These are phyloP conservation scores for Scutellaria barbata DNA, from an alignment of 257 asterid genomes.

Conservation along the genomic window DNA sequence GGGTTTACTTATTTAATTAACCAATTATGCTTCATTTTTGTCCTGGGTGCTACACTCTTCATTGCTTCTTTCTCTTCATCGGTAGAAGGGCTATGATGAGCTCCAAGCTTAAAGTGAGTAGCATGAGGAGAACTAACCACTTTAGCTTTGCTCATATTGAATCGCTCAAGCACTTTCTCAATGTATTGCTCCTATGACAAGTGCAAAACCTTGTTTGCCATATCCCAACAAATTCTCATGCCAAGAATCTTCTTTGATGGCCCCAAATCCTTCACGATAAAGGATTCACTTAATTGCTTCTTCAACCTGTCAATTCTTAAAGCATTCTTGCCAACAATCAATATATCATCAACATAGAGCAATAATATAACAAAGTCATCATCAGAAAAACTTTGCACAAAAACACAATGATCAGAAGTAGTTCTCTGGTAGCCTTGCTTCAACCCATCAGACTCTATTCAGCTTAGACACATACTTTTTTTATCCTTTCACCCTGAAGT, in stretches of 20 bases:
- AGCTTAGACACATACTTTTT: constrained; percentile 4
- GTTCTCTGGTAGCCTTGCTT: background rate
- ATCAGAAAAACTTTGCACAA: background rate
- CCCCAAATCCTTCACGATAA: background rate
- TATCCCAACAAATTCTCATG: background rate
- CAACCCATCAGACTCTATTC: background rate
- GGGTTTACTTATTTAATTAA: too few species aligned
- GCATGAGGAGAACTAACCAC: too few species aligned
- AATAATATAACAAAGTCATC: background rate
- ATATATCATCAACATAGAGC: too few species aligned
- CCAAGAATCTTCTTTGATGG: background rate
- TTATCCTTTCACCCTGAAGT: background rate
- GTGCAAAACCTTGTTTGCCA: too few species aligned
- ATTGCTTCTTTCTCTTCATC: background rate
- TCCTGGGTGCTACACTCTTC: too few species aligned
- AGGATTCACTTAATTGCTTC: background rate
- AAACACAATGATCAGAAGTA: background rate
- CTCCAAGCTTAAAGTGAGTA: too few species aligned
- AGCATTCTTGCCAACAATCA: background rate
- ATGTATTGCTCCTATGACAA: too few species aligned
- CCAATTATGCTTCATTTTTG: too few species aligned
- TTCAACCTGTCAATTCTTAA: background rate
- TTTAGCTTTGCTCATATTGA: too few species aligned
- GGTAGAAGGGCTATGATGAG: too few species aligned
- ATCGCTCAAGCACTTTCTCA: too few species aligned